Base-by-base conservation (phyloP, 306 rosid species). In the Pterocarpus macrocarpus region DNA sequence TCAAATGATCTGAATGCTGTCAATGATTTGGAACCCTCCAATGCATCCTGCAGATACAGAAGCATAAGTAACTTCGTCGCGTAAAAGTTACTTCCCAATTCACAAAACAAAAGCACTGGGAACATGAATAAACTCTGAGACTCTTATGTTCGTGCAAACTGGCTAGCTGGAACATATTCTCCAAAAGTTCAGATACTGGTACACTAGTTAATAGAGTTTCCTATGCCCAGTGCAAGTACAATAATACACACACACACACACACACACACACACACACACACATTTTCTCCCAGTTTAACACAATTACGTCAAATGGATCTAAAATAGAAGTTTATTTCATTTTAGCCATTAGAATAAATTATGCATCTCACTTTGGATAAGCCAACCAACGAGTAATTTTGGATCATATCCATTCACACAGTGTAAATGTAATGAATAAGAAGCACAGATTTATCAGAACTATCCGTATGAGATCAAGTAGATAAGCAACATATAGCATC, bases 1-100 rank as follows among this genome's bases (percentile, higher is more conserved):
- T 86, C 97, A 70, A 95, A 90, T 78, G 97, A 94, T 64, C 93
- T 89, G 84, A 82, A 83, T 39, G 81, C 74, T 69, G 84, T 84
- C 90, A 88, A 30, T 10, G 89, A 85, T 85, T 82, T 91, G 63
- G 85, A 86, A 75, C 89, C 88, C 71, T 91, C 95, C 17, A 81
- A 45, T 13, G 79, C 85, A 66, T 88, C 99, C 99, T 93, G 88
- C 81, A 70, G 57, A 79, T 28, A 74, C 57, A 64, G 4, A 66
- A 50, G 50, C 76, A 35, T 52, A 47, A 69, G 56, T 32, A 79
- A 75, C 61, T 64, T 64, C 2, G 36, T 38, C 16, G 16, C 0
- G 9, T 5, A 32, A 71, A 8, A 36, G 45, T 39, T 36, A 61
- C 43, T 15, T 8, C 28, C 64, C 52, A 38, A 35, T 15, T 8